These are phyloP conservation scores for Paspalum notatum DNA, from an alignment of 176 grass and related monocot genomes.

Conservation along the genomic window DNA sequence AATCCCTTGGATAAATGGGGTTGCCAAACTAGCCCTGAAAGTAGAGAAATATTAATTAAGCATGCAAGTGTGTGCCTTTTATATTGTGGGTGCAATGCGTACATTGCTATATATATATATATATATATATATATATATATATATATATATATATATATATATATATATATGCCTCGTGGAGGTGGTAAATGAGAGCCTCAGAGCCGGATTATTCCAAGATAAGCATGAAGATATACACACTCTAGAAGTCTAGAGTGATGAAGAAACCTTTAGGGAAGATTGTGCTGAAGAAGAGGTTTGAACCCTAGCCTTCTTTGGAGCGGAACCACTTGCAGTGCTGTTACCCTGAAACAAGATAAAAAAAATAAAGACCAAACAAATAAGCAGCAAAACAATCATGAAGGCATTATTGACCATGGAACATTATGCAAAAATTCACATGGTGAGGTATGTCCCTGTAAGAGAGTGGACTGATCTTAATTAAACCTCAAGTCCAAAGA, in stretches of 20 bases:
- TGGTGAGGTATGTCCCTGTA: not conserved
- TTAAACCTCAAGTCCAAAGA: no score
- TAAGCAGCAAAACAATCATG: slow-evolving; percentile 13
- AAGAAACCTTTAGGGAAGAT: slow-evolving; percentile 81
- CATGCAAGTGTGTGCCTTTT: not conserved
- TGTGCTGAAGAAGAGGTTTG: slow-evolving; percentile 71
- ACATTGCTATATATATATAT: not conserved
- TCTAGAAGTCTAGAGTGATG: not conserved
- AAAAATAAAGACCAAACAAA: slow-evolving; percentile 27
- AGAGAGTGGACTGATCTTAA: no score
- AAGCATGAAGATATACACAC: not conserved
- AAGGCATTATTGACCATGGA: not conserved
- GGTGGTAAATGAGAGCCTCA: not conserved
- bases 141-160: no score
- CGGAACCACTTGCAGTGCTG: slow-evolving; percentile 68
- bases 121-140: no score
- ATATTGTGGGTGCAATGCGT: not conserved
- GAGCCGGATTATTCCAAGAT: not conserved
- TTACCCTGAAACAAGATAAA: slow-evolving; percentile 61
- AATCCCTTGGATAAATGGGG: no score
- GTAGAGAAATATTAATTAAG: not conserved
- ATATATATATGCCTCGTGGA: not conserved
- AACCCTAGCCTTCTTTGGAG: slow-evolving; percentile 94
- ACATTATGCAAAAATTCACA: not conserved
- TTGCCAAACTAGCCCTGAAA: no score